phyloP scores from a whole-genome alignment of 2,329 filamentous ascomycete species.

The Ustulina deusta region DNA sequence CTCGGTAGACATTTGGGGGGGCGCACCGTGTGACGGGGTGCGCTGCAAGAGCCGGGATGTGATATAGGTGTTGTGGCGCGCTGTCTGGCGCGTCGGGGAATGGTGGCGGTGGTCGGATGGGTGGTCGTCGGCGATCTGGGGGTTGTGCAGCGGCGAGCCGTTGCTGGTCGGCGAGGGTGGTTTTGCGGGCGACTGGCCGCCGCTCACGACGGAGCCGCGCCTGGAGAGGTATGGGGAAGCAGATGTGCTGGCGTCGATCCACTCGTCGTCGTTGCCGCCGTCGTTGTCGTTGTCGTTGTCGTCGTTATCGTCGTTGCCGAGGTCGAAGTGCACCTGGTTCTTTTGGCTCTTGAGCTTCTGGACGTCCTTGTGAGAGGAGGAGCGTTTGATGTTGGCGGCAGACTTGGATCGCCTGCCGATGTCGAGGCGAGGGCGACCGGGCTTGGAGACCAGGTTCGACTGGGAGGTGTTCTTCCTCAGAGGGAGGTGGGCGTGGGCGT shows the following conservation, averaged over 20 bases:
- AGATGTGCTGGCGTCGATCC: constrained; percentile 74
- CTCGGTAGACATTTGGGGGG: constrained; percentile 74
- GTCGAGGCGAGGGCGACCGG: constrained; percentile 70
- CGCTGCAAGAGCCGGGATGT: constrained; percentile 76
- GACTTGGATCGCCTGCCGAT: constrained; percentile 65
- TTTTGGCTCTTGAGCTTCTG: constrained; percentile 59
- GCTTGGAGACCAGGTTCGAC: constrained; percentile 59
- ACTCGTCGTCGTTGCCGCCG: constrained; percentile 71
- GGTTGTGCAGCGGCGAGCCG: constrained; percentile 44
- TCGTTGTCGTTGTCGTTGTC: constrained; percentile 65
- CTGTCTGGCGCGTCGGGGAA: constrained; percentile 57
- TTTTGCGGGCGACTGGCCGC: constrained; percentile 61
- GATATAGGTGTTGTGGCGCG: constrained; percentile 72
- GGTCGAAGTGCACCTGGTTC: constrained; percentile 71
- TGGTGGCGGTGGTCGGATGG: constrained; percentile 29
- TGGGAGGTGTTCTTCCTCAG: constrained; percentile 67
- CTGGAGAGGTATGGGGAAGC: constrained; percentile 70
- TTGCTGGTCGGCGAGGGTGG: constrained; percentile 50
- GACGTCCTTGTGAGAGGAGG: constrained; percentile 63
- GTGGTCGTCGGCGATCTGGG: constrained; percentile 20
- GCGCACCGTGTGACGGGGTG: constrained; percentile 69
- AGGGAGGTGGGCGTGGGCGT: constrained; percentile 45
- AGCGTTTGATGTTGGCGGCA: constrained; percentile 64
- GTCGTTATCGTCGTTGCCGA: constrained; percentile 66
- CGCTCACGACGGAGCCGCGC: constrained; percentile 63